Evolutionary conservation across 257 asterid species (phyloP).

Genomic region (Nicotiana noctiflora): DNA sequence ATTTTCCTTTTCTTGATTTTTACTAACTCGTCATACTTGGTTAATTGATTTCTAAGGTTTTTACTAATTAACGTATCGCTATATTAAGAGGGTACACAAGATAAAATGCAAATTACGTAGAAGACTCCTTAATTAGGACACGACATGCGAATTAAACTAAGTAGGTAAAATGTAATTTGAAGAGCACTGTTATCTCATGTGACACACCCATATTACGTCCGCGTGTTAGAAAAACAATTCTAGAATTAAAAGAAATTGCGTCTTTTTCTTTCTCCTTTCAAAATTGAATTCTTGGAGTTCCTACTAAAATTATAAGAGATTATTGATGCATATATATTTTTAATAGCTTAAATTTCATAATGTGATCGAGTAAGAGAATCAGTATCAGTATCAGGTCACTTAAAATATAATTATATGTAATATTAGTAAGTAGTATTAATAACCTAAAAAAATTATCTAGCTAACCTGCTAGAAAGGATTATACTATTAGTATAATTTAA

Average conservation of each 20-base stretch:
- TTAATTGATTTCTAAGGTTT: not conserved
- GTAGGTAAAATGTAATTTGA: conserved; percentile 1
- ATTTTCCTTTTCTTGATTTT: not conserved
- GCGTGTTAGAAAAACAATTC: not conserved
- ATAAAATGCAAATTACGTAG: not conserved
- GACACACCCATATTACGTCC: not conserved
- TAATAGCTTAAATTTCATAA: not conserved
- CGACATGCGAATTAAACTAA: conserved; percentile 2
- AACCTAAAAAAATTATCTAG: not conserved
- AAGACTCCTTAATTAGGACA: not conserved
- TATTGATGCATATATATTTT: not conserved
- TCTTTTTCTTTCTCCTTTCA: not conserved
- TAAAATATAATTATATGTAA: not conserved
- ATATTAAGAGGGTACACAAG: not conserved
- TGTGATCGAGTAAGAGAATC: too few relatives aligned
- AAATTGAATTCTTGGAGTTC: not conserved
- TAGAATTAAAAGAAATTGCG: not conserved
- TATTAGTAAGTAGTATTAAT: not conserved
- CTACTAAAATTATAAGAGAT: not conserved
- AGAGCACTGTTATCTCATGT: not conserved
- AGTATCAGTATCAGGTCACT: not conserved
- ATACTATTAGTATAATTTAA: not conserved
- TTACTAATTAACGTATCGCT: not conserved
- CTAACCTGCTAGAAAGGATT: not conserved
- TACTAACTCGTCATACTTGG: not conserved